Base-by-base conservation (phyloP, 2,329 filamentous ascomycete genomes). In the Cordyceps pruinosa region DNA sequence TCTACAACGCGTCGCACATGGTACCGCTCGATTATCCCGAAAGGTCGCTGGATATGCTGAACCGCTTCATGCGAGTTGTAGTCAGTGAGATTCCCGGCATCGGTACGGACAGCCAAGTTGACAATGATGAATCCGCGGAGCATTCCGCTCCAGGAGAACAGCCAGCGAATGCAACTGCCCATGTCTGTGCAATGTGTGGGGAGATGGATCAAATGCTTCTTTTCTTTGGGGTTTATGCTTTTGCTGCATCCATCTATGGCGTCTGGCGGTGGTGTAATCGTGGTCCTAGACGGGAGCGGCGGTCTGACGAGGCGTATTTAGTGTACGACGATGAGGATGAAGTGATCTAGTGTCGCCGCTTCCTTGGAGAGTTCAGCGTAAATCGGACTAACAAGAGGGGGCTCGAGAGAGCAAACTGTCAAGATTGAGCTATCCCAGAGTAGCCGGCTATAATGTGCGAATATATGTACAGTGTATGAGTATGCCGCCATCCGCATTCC, bases 391-490 rank as follows among this genome's bases (percentile, higher is more conserved):
- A 6, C 35, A 37, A 1, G 35, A 34, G n/a, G 15, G 15, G 35
- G n/a, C 15, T 39, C 13, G 17, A 30, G 26, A 42, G 35, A 10
- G n/a, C 17, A 28, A 51, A 28, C 19, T 23, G 13, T 32, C 35
- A 30, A 26, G 21, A 45, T 53, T 45, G 15, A 19, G 19, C n/a
- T 35, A 35, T 26, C 50, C 30, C 21, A 13, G 26, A 32, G 41
- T 35, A 53, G 41, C 50, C 28, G 17, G 30, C 39, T 53, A 53
- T 15, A 53, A 26, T 13, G 30, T 25, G 30, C 17, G 28, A 45
- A 45, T 53, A 26, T 45, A 53, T 53, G 15, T 53, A 53, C 50
- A 53, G 30, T 45, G 28, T 53, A 45, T 44, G 13, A 45, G 28
- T 25, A 53, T 44, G 37, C 50, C 49, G 39, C 50, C 17, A 19